phyloP scores from a whole-genome alignment of 1,284 basidiomycete species.

The Cutaneotrichosporon cyanovorans region DNA sequence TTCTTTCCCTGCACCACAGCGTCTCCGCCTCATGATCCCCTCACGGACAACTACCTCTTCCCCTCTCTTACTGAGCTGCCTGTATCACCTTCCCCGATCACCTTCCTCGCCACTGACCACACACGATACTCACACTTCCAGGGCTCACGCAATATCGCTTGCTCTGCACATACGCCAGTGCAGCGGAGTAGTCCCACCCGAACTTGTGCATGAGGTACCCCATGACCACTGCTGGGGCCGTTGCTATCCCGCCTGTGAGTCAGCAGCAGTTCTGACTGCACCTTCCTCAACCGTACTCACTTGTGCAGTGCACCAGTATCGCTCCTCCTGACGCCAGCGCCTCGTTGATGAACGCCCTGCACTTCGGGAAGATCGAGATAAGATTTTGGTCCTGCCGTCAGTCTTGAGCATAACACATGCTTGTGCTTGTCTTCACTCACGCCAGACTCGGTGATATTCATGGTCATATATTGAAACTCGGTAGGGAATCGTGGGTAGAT shows the following conservation, averaged over 20 bases:
- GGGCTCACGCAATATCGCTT: constrained; percentile 83
- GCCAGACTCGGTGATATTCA: constrained; percentile 83
- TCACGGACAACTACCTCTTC: no score
- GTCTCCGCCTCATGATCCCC: no score
- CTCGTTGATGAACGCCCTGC: constrained; percentile 68
- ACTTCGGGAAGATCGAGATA: constrained; percentile 60
- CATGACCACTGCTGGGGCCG: constrained; percentile 79
- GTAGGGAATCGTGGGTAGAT: constrained; percentile 78
- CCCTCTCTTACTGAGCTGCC: no score
- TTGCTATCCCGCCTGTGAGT: constrained; percentile 75
- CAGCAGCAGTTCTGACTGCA: no score
- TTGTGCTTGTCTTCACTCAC: constrained; percentile 38
- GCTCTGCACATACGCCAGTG: constrained; percentile 76
- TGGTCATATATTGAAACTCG: constrained; percentile 66
- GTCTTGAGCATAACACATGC: background rate
- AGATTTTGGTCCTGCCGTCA: constrained; percentile 63
- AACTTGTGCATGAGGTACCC: constrained; percentile 86
- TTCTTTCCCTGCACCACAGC: no score
- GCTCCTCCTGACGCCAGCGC: constrained; percentile 62
- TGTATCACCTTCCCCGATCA: no score
- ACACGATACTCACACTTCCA: constrained; percentile 52
- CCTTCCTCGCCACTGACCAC: no score
- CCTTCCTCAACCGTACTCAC: constrained; percentile 47
- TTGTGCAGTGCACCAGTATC: constrained; percentile 85
- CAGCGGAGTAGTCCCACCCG: constrained; percentile 66